Evolutionary conservation across 2,329 filamentous ascomycete species (phyloP).

Genomic region (Claviceps monticola): DNA sequence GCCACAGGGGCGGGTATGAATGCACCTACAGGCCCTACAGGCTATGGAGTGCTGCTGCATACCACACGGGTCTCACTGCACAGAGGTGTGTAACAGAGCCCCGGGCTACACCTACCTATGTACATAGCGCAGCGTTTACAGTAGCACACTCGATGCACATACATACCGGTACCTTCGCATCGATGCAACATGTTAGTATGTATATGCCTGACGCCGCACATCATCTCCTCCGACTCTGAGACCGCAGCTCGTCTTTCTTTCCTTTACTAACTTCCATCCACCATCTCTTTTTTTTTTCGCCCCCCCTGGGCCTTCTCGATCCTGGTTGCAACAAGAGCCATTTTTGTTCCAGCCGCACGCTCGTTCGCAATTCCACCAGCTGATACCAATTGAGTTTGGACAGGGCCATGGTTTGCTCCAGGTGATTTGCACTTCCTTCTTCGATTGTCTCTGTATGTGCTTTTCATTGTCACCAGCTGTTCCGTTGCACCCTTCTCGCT

Average conservation of each 20-base stretch:
- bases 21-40: background rate
- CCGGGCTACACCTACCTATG: background rate
- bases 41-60: background rate
- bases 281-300: background rate
- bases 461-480: background rate
- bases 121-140: background rate
- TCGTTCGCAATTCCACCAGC: slow-evolving; percentile 4
- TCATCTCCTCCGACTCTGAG: slow-evolving; percentile 1
- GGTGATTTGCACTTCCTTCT: slow-evolving; percentile 16
- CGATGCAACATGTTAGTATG: background rate
- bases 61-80: background rate
- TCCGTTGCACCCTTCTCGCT: background rate
- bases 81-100: too few species aligned
- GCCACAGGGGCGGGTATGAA: too few species aligned
- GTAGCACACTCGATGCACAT: background rate
- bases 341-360: slow-evolving; percentile 1
- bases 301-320: background rate
- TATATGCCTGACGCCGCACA: background rate
- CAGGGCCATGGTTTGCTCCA: slow-evolving; percentile 24
- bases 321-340: slow-evolving; percentile 1
- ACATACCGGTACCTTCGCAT: background rate
- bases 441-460: slow-evolving; percentile 12
- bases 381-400: slow-evolving; percentile 21
- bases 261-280: slow-evolving; percentile 1
- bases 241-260: background rate